Evolutionary conservation across 2,329 filamentous ascomycete species (phyloP).

Genomic region (Gaeumannomyces tritici): DNA sequence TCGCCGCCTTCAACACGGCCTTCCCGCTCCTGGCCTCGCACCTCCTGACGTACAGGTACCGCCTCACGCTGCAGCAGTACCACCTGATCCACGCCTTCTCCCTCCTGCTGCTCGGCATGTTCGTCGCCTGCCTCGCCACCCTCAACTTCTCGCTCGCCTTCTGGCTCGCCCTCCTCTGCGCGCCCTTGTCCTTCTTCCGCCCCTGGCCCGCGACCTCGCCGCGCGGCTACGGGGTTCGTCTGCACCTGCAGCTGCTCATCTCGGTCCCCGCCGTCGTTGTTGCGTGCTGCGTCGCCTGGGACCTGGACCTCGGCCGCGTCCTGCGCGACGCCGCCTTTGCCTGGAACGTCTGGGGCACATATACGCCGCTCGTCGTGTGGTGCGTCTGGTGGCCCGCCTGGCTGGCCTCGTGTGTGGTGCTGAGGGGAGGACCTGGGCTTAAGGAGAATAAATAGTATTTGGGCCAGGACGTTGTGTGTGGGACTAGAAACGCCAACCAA

Average conservation of each 20-base stretch:
- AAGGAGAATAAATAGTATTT: not conserved
- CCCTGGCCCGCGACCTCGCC: conserved; percentile 19
- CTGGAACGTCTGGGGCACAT: conserved; percentile 84
- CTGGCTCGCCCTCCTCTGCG: conserved; percentile 68
- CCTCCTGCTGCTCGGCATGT: conserved; percentile 84
- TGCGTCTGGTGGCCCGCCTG: conserved; percentile 94
- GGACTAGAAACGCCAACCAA: no score
- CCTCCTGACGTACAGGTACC: conserved; percentile 37
- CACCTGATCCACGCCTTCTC: conserved; percentile 83
- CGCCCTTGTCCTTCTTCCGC: conserved; percentile 68
- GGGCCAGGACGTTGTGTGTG: no score
- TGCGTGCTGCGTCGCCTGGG: conserved; percentile 31
- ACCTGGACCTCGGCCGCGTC: conserved; percentile 41
- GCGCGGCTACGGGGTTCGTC: no score
- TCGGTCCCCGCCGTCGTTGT: conserved; percentile 51
- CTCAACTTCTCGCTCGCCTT: conserved; percentile 92
- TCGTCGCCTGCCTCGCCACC: conserved; percentile 83
- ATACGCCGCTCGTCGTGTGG: conserved; percentile 85
- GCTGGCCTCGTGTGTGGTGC: conserved; percentile 53
- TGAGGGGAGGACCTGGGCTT: conserved; percentile 29
- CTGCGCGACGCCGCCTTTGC: conserved; percentile 70
- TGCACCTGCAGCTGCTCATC: conserved; percentile 45
- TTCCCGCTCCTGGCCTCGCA: conserved; percentile 49
- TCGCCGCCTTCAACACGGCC: conserved; percentile 42
- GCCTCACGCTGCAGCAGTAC: conserved; percentile 58